phyloP scores from a whole-genome alignment of 768 basidiomycete genomes.

The Leccinum barrowsii region DNA sequence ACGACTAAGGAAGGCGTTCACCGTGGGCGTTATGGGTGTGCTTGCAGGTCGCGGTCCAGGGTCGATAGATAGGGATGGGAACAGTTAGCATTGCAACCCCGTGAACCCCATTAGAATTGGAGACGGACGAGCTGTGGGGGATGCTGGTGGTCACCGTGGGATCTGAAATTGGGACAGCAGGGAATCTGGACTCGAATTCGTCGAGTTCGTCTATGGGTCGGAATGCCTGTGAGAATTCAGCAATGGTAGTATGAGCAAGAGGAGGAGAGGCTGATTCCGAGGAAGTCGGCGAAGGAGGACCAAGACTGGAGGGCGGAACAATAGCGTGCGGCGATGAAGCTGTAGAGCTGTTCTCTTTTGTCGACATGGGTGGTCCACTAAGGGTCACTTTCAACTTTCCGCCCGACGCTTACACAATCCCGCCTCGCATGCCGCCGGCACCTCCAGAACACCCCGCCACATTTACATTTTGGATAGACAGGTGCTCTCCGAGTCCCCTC shows the following conservation, averaged over 20 bases:
- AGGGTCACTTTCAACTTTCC: too few relatives aligned
- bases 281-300: slow-evolving; percentile 72
- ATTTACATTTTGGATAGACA: too few relatives aligned
- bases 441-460: too few relatives aligned
- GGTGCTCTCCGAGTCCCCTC: too few relatives aligned
- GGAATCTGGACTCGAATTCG: slow-evolving; percentile 47
- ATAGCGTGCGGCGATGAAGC: slow-evolving; percentile 56
- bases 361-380: too few relatives aligned
- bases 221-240: slow-evolving; percentile 64
- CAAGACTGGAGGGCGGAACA: slow-evolving; percentile 67
- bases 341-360: slow-evolving; percentile 23
- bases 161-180: slow-evolving; percentile 45
- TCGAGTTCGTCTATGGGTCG: slow-evolving; percentile 77
- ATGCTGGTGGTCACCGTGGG: slow-evolving; percentile 32
- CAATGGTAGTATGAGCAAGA: slow-evolving; percentile 37
- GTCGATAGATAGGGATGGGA: slow-evolving; percentile 45
- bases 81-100: slow-evolving; percentile 30
- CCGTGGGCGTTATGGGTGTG: slow-evolving; percentile 60
- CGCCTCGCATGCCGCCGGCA: too few relatives aligned
- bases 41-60: slow-evolving; percentile 61
- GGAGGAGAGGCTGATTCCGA: slow-evolving; percentile 65
- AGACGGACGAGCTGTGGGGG: slow-evolving; percentile 15
- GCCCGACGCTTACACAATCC: too few relatives aligned
- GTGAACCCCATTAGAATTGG: slow-evolving; percentile 30
- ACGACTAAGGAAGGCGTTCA: slow-evolving; percentile 55